A percentile compares a stretch with the other conserved stretches of the same genome.
These are phyloP conservation scores for Wolfiporia cocos DNA, from an alignment of 1,284 basidiomycete species.

Conservation along the genomic window DNA sequence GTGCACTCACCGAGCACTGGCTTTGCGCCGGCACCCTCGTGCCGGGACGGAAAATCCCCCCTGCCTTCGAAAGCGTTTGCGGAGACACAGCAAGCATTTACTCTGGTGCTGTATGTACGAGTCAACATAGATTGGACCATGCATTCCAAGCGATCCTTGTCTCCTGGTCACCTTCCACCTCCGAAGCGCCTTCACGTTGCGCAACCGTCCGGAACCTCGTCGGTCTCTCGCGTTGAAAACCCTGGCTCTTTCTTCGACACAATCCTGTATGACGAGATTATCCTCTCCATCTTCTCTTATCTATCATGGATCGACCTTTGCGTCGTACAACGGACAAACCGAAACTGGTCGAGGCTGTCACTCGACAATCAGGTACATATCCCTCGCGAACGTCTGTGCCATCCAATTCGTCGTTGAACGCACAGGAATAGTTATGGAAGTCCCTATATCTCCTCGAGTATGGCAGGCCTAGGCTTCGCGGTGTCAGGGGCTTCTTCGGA, in stretches of 20 bases:
- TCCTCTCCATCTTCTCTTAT: slow-evolving; percentile 67
- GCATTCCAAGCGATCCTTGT: not conserved
- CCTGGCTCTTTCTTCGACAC: slow-evolving; percentile 36
- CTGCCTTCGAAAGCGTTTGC: too few relatives aligned
- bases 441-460: slow-evolving; percentile 52
- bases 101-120: too few relatives aligned
- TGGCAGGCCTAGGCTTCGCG: slow-evolving; percentile 60
- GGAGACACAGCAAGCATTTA: too few relatives aligned
- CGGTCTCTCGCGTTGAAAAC: not conserved
- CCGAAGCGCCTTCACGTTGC: not conserved
- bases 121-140: too few relatives aligned
- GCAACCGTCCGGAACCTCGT: not conserved
- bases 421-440: slow-evolving; percentile 45
- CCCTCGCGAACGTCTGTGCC: slow-evolving; percentile 7
- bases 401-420: slow-evolving; percentile 16
- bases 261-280: slow-evolving; percentile 67
- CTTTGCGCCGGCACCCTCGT: too few relatives aligned
- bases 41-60: too few relatives aligned
- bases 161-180: not conserved
- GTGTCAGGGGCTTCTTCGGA: slow-evolving; percentile 52
- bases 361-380: slow-evolving; percentile 48
- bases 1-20: too few relatives aligned
- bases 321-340: slow-evolving; percentile 51
- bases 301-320: slow-evolving; percentile 65
- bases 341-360: slow-evolving; percentile 61